Evolutionary conservation across 2,329 filamentous ascomycete genomes (phyloP).

Genomic region (Plectosphaerella cucumerina): DNA sequence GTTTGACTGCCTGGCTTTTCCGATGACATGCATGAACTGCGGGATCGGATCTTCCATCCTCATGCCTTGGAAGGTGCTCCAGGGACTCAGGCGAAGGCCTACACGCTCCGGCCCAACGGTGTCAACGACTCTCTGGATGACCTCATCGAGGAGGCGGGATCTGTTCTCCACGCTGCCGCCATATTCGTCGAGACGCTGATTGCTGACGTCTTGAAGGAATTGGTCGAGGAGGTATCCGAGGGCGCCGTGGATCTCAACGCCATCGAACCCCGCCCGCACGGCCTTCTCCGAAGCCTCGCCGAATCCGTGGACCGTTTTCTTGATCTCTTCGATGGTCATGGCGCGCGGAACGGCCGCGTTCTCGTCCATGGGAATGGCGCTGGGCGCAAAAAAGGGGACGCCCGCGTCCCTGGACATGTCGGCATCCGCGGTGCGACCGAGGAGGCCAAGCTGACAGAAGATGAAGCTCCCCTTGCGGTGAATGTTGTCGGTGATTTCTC

Average conservation of each 20-base stretch:
- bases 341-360: conserved; percentile 50
- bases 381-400: conserved; percentile 17
- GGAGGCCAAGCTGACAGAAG: conserved; percentile 57
- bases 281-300: conserved; percentile 48
- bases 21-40: conserved; percentile 56
- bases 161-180: conserved; percentile 50
- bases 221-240: conserved; percentile 60
- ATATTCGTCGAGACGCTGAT: conserved; percentile 45
- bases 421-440: conserved; percentile 48
- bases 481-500: conserved; percentile 16
- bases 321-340: conserved; percentile 62
- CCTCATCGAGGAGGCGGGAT: conserved; percentile 42
- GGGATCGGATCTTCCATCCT: conserved; percentile 56
- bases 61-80: conserved; percentile 59
- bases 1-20: conserved; percentile 42
- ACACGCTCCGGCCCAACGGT: conserved; percentile 45
- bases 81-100: conserved; percentile 57
- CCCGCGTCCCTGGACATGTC: conserved; percentile 18
- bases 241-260: conserved; percentile 56
- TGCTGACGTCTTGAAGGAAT: conserved; percentile 50
- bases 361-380: conserved; percentile 33
- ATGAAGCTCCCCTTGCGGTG: conserved; percentile 33
- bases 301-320: conserved; percentile 54
- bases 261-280: conserved; percentile 62
- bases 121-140: conserved; percentile 50